Evolutionary conservation across 208 protist genomes (phyloP).

Genomic region (Trichomonas vaginalis): DNA sequence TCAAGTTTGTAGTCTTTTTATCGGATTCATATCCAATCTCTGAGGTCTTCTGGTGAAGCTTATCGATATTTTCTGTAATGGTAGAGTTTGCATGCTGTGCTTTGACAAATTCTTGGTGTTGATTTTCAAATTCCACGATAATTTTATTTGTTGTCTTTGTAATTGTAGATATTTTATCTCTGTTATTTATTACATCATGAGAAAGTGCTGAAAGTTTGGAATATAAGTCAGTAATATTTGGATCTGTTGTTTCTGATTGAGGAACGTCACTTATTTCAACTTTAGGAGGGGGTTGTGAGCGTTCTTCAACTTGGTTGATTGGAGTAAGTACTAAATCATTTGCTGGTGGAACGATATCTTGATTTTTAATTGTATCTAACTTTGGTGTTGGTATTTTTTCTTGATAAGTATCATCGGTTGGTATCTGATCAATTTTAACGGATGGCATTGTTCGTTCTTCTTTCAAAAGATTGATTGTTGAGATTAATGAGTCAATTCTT

Average conservation of each 20-base stretch:
- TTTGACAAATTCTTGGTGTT: background rate
- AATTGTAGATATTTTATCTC: background rate
- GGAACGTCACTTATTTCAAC: background rate
- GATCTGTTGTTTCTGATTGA: background rate
- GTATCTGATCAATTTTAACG: background rate
- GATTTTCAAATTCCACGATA: background rate
- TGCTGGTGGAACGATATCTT: background rate
- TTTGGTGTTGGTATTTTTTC: background rate
- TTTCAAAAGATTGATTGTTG: background rate
- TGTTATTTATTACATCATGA: background rate
- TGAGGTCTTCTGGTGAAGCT: background rate
- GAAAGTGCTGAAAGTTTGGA: background rate
- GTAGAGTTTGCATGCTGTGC: background rate
- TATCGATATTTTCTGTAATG: background rate
- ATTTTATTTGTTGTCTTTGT: background rate
- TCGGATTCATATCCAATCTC: background rate
- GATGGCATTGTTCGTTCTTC: background rate
- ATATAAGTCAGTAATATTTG: background rate
- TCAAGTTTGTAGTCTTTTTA: background rate
- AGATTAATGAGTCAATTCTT: background rate
- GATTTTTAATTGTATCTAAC: background rate
- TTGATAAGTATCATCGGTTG: background rate
- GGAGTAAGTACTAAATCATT: background rate
- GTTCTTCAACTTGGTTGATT: background rate
- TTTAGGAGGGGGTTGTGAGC: background rate